phyloP scores from a whole-genome alignment of 148 eudicot species.

The Fagopyrum homotropicum region DNA sequence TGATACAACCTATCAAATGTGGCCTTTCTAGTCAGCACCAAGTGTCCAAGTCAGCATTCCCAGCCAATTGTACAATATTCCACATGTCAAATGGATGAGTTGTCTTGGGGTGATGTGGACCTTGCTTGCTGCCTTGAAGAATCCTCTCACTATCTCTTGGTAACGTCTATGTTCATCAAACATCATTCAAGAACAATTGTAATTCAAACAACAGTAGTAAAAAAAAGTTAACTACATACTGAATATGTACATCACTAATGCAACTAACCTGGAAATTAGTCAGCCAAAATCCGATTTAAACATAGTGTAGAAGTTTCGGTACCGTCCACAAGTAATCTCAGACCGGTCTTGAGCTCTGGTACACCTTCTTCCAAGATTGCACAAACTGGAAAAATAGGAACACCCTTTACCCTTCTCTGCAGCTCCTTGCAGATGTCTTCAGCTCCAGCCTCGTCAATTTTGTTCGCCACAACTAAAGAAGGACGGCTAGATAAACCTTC shows the following conservation, averaged over 20 bases:
- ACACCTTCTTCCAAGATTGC: conserved; percentile 84
- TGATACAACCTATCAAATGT: no score
- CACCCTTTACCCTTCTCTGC: conserved; percentile 53
- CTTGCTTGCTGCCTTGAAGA: no score
- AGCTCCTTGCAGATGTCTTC: conserved; percentile 57
- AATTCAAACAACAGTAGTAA: no score
- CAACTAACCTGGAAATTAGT: conserved; percentile 21
- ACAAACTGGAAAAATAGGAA: conserved; percentile 76
- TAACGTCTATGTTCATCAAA: no score
- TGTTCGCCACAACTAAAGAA: conserved; percentile 74
- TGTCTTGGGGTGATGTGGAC: no score
- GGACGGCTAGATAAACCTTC: conserved; percentile 74
- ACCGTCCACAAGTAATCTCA: conserved; percentile 57
- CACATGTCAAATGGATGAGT: no score
- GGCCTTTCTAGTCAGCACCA: no score
- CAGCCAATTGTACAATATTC: no score
- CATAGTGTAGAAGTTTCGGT: conserved; percentile 33
- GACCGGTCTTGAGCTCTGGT: conserved; percentile 55
- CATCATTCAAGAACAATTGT: no score
- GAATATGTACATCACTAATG: background rate
- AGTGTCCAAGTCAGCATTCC: no score
- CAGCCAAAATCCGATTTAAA: conserved; percentile 34
- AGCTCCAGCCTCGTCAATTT: conserved; percentile 75
- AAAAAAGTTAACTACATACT: no score
- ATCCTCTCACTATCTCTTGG: no score